Percentiles rank a stretch among this genome's conserved stretches.
Evolutionary conservation across 495 filamentous ascomycete species (phyloP).

Genomic region (Hyaloscypha finlandica): DNA sequence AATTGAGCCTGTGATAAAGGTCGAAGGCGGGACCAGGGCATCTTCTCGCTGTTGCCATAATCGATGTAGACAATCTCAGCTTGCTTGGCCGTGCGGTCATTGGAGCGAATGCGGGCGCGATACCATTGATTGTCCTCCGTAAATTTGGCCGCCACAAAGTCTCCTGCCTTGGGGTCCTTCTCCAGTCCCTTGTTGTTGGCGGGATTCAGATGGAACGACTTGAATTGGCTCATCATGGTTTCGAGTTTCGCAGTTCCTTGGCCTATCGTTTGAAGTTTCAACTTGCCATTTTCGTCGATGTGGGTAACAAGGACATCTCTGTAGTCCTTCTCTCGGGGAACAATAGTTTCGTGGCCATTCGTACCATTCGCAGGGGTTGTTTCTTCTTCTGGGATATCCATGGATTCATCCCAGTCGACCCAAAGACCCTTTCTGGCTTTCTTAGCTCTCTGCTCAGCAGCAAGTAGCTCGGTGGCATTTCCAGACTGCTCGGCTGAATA

Average conservation of each 20-base stretch:
- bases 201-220: constrained; percentile 76
- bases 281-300: constrained; percentile 69
- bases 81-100: constrained; percentile 84
- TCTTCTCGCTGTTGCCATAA: constrained; percentile 89
- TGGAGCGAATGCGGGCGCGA: constrained; percentile 84
- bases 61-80: constrained; percentile 94
- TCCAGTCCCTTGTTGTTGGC: constrained; percentile 70
- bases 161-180: constrained; percentile 84
- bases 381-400: constrained; percentile 62
- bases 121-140: constrained; percentile 90
- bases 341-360: constrained; percentile 43
- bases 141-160: constrained; percentile 88
- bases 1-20: constrained; percentile 79
- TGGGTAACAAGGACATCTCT: constrained; percentile 89
- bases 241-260: constrained; percentile 79
- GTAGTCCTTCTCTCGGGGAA: constrained; percentile 77
- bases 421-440: constrained; percentile 83
- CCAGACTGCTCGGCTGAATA: constrained; percentile 97
- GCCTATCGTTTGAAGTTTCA: constrained; percentile 90
- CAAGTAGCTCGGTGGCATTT: constrained; percentile 81
- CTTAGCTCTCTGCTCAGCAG: constrained; percentile 87
- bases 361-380: constrained; percentile 49
- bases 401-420: constrained; percentile 89
- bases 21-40: constrained; percentile 81
- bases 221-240: constrained; percentile 85